phyloP scores from a whole-genome alignment of 2,329 filamentous ascomycete genomes.

The Rosellinia necatrix region DNA sequence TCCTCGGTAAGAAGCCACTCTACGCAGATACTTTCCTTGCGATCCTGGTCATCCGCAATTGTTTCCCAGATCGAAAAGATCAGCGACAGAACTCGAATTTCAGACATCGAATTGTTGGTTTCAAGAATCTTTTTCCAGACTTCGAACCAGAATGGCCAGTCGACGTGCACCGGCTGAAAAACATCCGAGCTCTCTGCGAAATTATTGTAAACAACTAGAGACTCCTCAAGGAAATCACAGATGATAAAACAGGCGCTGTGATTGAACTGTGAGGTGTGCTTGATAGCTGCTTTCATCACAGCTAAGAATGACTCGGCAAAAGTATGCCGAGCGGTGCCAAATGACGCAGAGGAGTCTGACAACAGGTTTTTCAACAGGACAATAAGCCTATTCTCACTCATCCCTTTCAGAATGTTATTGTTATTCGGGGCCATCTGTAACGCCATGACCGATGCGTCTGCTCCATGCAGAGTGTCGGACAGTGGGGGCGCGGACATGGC shows the following conservation, averaged over 20 bases:
- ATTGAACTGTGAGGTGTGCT: conserved; percentile 78
- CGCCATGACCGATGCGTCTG: conserved; percentile 70
- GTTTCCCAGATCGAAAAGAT: conserved; percentile 80
- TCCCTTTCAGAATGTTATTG: conserved; percentile 71
- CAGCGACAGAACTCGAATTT: conserved; percentile 82
- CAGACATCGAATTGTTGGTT: conserved; percentile 87
- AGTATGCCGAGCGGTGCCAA: conserved; percentile 60
- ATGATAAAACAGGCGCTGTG: conserved; percentile 84
- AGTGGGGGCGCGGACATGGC: conserved; percentile 49
- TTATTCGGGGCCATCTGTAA: conserved; percentile 63
- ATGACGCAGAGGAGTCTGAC: conserved; percentile 49
- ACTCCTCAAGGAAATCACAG: conserved; percentile 90
- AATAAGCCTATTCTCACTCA: conserved; percentile 87
- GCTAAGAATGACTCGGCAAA: conserved; percentile 78
- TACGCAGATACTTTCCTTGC: conserved; percentile 73
- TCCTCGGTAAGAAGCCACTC: conserved; percentile 76
- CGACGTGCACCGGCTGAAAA: conserved; percentile 56
- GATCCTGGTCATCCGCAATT: conserved; percentile 65
- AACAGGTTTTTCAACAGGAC: conserved; percentile 82
- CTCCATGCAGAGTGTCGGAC: conserved; percentile 51
- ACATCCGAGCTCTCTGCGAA: conserved; percentile 52
- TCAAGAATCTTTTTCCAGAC: conserved; percentile 79
- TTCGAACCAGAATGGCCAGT: conserved; percentile 85
- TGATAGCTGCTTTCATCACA: conserved; percentile 74
- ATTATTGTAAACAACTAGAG: conserved; percentile 65